Evolutionary conservation across 257 asterid genomes (phyloP).

Genomic region (Agastache rugosa): DNA sequence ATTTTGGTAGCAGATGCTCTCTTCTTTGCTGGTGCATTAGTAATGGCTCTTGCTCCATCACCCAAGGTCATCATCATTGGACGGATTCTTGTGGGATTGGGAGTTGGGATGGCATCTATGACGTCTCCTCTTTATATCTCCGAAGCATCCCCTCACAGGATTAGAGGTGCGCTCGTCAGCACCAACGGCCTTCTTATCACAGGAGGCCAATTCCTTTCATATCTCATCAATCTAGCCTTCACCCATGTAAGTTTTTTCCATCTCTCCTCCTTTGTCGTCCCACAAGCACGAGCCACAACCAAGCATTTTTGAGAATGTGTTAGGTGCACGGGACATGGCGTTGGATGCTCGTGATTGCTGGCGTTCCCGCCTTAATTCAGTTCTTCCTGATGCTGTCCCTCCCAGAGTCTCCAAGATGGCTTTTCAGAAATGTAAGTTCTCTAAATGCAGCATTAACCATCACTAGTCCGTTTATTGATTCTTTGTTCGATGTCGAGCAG

Average conservation of each 20-base stretch:
- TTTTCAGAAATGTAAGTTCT: conserved; percentile 45
- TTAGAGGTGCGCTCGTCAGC: conserved; percentile 77
- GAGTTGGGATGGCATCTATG: conserved; percentile 86
- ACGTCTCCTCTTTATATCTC: conserved; percentile 72
- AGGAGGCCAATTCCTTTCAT: conserved; percentile 64
- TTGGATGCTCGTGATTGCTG: conserved; percentile 58
- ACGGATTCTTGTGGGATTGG: conserved; percentile 62
- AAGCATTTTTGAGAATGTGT: not conserved
- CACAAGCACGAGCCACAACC: not conserved
- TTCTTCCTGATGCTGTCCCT: conserved; percentile 53
- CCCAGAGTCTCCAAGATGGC: conserved; percentile 68
- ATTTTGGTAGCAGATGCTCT: conserved; percentile 59
- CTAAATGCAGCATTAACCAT: not conserved
- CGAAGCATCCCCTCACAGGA: conserved; percentile 72
- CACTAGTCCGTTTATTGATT: not conserved
- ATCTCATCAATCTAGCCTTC: conserved; percentile 64
- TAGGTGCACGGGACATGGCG: conserved; percentile 58
- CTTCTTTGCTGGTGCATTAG: conserved; percentile 55
- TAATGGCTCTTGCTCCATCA: conserved; percentile 59
- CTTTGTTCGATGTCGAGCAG: conserved; percentile 26
- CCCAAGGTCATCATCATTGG: conserved; percentile 60
- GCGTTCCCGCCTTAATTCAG: conserved; percentile 54
- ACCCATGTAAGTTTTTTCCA: conserved; percentile 41
- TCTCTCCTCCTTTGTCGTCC: not conserved
- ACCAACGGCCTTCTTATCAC: conserved; percentile 67